phyloP scores from a whole-genome alignment of 441 rosid genomes.

The Erodium texanum region DNA sequence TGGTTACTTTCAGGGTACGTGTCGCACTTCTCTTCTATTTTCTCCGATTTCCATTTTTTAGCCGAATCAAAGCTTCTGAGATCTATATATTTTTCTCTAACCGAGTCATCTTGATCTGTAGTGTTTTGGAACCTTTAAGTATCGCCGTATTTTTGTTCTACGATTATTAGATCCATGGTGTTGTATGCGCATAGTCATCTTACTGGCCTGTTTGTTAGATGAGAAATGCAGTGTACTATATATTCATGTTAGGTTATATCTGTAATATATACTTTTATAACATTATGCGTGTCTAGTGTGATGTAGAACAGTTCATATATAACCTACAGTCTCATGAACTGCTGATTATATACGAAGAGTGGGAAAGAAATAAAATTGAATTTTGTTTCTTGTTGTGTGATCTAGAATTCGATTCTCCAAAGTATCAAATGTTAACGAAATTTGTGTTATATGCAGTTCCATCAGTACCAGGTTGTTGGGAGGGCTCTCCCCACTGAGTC shows the following conservation, averaged over 20 bases:
- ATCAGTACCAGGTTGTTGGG: conserved; percentile 32
- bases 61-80: neutral
- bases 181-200: neutral
- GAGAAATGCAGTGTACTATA: neutral
- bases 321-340: neutral
- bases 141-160: neutral
- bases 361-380: too few species aligned
- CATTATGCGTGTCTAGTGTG: neutral
- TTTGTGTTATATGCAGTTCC: conserved; percentile 20
- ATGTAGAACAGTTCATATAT: neutral
- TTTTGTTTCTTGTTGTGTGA: neutral
- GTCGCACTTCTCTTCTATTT: neutral
- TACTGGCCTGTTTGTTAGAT: neutral
- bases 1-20: conserved; percentile 43
- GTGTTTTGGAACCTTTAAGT: neutral
- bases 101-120: too few species aligned
- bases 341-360: neutral
- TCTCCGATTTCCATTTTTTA: neutral
- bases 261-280: neutral
- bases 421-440: neutral
- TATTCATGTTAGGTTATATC: neutral
- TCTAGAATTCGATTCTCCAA: neutral
- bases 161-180: neutral
- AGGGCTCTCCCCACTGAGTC: conserved; percentile 27
- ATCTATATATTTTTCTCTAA: neutral